phyloP scores from a whole-genome alignment of 306 rosid genomes.

The Inga leiocalycina region DNA sequence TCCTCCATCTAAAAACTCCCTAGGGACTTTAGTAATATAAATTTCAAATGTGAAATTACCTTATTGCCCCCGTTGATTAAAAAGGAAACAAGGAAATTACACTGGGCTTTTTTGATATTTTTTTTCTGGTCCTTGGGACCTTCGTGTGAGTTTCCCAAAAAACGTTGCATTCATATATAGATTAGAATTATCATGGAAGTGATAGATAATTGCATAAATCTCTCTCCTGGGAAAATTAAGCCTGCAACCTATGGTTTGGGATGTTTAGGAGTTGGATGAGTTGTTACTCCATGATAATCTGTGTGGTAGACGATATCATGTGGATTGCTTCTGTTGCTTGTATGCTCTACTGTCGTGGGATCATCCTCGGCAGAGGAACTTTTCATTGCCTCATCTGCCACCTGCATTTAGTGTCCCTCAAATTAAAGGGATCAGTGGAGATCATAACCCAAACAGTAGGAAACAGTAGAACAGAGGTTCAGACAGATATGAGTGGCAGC shows the following conservation, averaged over 20 bases:
- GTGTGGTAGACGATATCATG: conserved; percentile 68
- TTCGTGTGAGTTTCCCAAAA: neutral
- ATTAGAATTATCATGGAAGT: conserved; percentile 37
- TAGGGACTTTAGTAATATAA: too few species aligned
- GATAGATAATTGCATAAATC: conserved; percentile 41
- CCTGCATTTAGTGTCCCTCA: conserved; percentile 54
- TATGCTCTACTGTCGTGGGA: conserved; percentile 34
- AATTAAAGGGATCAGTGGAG: conserved; percentile 24
- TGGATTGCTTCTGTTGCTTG: conserved; percentile 34
- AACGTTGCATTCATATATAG: conserved; percentile 36
- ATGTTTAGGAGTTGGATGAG: conserved; percentile 94
- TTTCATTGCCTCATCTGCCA: conserved; percentile 41
- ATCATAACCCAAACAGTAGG: neutral
- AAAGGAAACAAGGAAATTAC: too few species aligned
- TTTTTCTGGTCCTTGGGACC: too few species aligned
- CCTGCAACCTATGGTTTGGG: conserved; percentile 56
- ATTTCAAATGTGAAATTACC: too few species aligned
- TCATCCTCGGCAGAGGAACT: conserved; percentile 37
- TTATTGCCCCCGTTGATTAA: too few species aligned
- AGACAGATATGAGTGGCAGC: conserved; percentile 1
- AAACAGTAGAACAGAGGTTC: neutral
- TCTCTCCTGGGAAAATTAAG: conserved; percentile 30
- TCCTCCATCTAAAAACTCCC: too few species aligned
- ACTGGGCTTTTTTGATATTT: too few species aligned
- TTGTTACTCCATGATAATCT: conserved; percentile 89